phyloP scores from a whole-genome alignment of 2,329 filamentous ascomycete genomes.

The Monilinia laxa region DNA sequence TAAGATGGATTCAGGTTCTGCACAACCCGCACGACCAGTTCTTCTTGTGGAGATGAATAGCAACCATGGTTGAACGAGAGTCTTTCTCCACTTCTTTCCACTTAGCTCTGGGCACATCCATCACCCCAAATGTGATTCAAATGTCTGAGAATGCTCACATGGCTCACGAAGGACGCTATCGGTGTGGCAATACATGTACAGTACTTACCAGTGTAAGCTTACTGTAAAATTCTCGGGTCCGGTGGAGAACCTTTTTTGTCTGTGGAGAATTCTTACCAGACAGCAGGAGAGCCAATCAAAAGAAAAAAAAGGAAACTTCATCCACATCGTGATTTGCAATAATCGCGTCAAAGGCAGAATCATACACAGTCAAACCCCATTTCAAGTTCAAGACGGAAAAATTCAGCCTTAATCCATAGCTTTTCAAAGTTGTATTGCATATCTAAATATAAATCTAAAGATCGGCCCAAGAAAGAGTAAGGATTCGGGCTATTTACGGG shows the following conservation, averaged over 20 bases:
- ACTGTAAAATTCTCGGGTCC: neutral
- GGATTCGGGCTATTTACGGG: neutral
- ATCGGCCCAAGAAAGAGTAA: neutral
- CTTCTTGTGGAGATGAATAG: slow-evolving; percentile 9
- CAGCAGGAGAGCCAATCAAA: neutral
- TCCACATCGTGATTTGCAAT: neutral
- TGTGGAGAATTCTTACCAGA: neutral
- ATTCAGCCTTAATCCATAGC: neutral
- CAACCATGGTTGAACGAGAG: neutral
- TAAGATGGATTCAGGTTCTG: slow-evolving; percentile 9
- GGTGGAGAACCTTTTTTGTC: neutral
- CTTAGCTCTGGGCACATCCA: slow-evolving; percentile 13
- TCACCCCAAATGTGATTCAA: neutral
- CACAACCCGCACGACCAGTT: neutral
- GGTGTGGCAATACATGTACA: neutral
- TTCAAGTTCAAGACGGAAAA: neutral
- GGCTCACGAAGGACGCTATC: slow-evolving; percentile 1
- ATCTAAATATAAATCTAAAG: slow-evolving; percentile 2
- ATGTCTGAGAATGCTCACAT: slow-evolving; percentile 17
- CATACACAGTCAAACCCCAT: neutral
- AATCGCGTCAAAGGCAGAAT: neutral
- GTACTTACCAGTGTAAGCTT: slow-evolving; percentile 11
- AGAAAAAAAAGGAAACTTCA: neutral
- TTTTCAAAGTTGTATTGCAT: slow-evolving; percentile 1
- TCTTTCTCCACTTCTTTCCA: neutral